Base-by-base conservation (phyloP, 768 basidiomycete species). In the Rhizopogon salebrosus region DNA sequence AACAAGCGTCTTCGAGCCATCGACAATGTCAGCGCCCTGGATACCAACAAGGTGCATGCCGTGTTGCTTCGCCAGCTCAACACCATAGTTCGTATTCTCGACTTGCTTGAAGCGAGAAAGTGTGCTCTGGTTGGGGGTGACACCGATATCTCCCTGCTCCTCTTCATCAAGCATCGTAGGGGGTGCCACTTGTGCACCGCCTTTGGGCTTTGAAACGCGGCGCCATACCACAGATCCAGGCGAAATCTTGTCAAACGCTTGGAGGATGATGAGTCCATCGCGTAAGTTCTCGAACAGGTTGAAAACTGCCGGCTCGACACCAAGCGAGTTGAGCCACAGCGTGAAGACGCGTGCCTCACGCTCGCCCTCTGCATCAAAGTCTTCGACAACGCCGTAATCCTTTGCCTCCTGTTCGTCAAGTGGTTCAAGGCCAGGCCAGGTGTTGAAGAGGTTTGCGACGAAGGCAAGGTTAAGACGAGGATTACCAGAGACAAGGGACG, bases 311-410 rank as follows among this genome's bases (percentile, higher is more conserved):
- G 97, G 97, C 51, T 99, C 95, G 54, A 98, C 97, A 56, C 91
- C 92, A 48, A 99, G 80, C 11, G 92, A 94, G 76, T 99, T 99
- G 56, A 99, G 78, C 97, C 97, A 99, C 18, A 99, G 82, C 0
- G 89, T 99, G 67, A 99, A 99, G 27, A 95, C 97, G 35, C 95
- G 85, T 4, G 97, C 97, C 69, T 98, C 97, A 42, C 97, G 85
- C 69, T 99, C 97, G 55, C 97, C 97, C 69, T 99, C 97, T 0
- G 95, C 97, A 57, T 99, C 97, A 61, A 99, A 99, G 72, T 98
- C 97, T 63, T 98, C 95, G 34, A 99, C 81, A 0, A 75, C 82
- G 22, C 90, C 89, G 54, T 91, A 91, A 60, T 90, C 89, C 56
- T 95, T 93, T 4, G 89, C 89, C 66, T 98, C 94, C 64, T 92